Evolutionary conservation across 139 green algal species (phyloP), one percentile per base, ranked within the genome.

Genomic region (Tetratostichococcus sp.): DNA sequence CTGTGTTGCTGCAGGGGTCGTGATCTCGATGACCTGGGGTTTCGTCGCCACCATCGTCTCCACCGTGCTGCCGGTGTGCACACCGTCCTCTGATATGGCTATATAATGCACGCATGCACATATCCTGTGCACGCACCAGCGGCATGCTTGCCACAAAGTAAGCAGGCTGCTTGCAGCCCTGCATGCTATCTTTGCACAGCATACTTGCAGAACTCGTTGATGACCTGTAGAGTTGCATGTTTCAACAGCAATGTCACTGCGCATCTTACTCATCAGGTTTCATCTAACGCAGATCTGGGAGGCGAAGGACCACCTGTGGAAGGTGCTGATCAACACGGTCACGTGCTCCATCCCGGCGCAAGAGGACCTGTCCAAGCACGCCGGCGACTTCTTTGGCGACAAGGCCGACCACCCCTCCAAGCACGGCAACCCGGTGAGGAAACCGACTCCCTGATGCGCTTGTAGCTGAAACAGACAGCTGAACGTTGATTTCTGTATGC

Each of bases 201-300:
- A n/a, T n/a, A n/a, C n/a, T n/a, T n/a, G n/a, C n/a, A n/a, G n/a
- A n/a, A n/a, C n/a, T n/a, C n/a, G n/a, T n/a, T n/a, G n/a, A 62
- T 26, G 17, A 62, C 50, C 50, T 28, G 50, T 62, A 62, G 2
- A 62, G 50, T 62, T 26, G 50, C 26, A 2, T 62, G 50, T 2
- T 62, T 8, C 14, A 5, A 17, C 50, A 25, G 50, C 50, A 23
- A 62, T 17, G 8, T 8, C 8, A 8, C 39, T 50, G 8, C 39
- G 14, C 14, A 50, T 14, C 39, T 50, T n/a, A n/a, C n/a, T n/a
- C n/a, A n/a, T n/a, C n/a, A n/a, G n/a, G n/a, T n/a, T n/a, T n/a
- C n/a, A n/a, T n/a, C n/a, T n/a, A n/a, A n/a, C n/a, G 39, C 39
- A 50, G 32, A 69, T 88, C 35, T 88, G 82, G 82, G 84, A 89